Base-by-base conservation (phyloP, 495 filamentous ascomycete genomes). In the Hyaloscypha variabilis region DNA sequence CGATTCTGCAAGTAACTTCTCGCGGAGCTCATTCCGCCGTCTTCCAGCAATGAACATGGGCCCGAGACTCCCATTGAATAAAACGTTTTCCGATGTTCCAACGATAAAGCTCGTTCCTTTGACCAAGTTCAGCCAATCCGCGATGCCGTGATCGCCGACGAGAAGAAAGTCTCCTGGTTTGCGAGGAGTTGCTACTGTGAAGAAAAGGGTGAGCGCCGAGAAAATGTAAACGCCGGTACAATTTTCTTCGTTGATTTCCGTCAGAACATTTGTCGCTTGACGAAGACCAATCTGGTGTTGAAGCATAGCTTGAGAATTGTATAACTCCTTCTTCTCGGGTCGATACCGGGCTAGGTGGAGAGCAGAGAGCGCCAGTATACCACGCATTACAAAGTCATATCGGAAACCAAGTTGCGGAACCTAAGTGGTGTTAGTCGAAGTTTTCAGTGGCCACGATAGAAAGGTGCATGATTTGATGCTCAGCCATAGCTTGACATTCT, bases 351-450 rank as follows among this genome's bases (percentile, higher is more conserved):
- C 84, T 0, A 85, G 76, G 65, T 88, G 85, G 29, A 87, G 72
- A 6, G 83, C 79, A 4, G 81, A 81, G 21, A 86, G 63, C 14
- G 70, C 63, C 34, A 88, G 74, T 13, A 88, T 77, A 42, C 83
- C 78, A 42, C 80, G 78, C 78, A 87, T 82, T 25, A 87, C 75
- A 67, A 84, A 87, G 60, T 82, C 78, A 67, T 83, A 78, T 25
- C 69, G 59, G 1, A 87, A 72, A 3, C 80, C 85, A 50, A 81
- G 71, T 13, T 77, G 65, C 6, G 69, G 62, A 28, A 68, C 46
- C 57, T 59, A 46, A 19, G n/a, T 39, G 3, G 8, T 24, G 34
- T 59, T 31, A 59, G 34, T 29, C n/a, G n/a, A 17, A 8, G 54
- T 6, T 29, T 19, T 2, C 25, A 26, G 21, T 17, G 19, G 51